phyloP scores from a whole-genome alignment of 2,329 filamentous ascomycete genomes.

The Venturia nashicola region DNA sequence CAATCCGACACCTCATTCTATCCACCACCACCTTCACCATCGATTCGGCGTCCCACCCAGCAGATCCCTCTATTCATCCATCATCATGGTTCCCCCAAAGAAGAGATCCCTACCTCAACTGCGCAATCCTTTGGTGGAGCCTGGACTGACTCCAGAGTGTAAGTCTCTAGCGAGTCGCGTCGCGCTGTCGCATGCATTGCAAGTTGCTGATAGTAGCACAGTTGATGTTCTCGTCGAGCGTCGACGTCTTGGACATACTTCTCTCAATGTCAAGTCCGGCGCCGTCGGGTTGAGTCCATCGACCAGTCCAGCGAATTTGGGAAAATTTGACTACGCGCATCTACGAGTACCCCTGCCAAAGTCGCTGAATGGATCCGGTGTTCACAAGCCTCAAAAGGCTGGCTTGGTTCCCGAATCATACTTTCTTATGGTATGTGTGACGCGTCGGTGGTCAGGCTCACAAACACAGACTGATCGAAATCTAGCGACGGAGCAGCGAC shows the following conservation, averaged over 20 bases:
- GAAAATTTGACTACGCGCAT: conserved; percentile 91
- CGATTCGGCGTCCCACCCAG: not conserved
- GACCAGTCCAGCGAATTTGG: conserved; percentile 60
- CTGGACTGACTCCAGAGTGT: conserved; percentile 52
- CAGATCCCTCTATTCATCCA: not conserved
- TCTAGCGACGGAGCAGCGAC: conserved; percentile 65
- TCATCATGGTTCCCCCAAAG: conserved; percentile 19
- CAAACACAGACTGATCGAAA: not conserved
- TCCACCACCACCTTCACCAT: not conserved
- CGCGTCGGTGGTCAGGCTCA: not conserved
- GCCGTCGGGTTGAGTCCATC: conserved; percentile 59
- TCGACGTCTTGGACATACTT: conserved; percentile 84
- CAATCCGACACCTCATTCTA: not conserved
- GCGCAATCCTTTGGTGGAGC: conserved; percentile 53
- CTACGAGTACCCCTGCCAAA: conserved; percentile 85
- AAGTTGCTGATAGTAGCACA: conserved; percentile 15
- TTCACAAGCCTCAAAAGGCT: conserved; percentile 64
- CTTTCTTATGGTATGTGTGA: conserved; percentile 66
- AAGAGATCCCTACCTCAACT: conserved; percentile 43
- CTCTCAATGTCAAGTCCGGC: conserved; percentile 71
- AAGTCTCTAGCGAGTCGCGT: conserved; percentile 27
- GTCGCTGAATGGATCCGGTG: conserved; percentile 75
- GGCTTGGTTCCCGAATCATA: conserved; percentile 68
- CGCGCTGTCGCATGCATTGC: conserved; percentile 11
- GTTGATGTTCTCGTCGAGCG: conserved; percentile 56